Evolutionary conservation across 768 basidiomycete species (phyloP).

Genomic region (Lyophyllum shimeji): DNA sequence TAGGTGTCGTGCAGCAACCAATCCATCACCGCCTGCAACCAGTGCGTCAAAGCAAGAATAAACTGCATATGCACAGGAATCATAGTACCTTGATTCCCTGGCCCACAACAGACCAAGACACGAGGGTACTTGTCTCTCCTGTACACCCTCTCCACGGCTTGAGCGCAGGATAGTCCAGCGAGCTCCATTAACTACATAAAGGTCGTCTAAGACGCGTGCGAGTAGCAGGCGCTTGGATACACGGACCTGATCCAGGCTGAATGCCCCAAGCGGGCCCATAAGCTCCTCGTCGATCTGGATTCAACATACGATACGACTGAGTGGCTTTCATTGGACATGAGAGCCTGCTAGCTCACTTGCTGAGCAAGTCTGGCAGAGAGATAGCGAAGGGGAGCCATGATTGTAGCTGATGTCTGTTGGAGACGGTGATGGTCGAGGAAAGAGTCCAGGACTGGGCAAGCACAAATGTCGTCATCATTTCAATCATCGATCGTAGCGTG

Average conservation of each 20-base stretch:
- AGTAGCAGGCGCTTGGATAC: constrained; percentile 2
- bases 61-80: no score
- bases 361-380: constrained; percentile 74
- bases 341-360: constrained; percentile 47
- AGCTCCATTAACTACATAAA: constrained; percentile 84
- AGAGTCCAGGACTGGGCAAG: not conserved
- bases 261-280: constrained; percentile 84
- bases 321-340: not conserved
- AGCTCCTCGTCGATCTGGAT: constrained; percentile 89
- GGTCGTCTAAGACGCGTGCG: not conserved
- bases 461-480: not conserved
- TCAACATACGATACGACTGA: not conserved
- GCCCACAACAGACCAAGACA: constrained; percentile 95
- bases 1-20: constrained; percentile 94
- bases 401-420: constrained; percentile 1
- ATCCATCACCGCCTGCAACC: constrained; percentile 79
- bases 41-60: not conserved
- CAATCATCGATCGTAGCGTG: not conserved
- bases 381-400: constrained; percentile 56
- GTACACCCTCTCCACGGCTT: constrained; percentile 80
- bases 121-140: constrained; percentile 62
- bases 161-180: constrained; percentile 92
- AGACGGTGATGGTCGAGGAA: not conserved
- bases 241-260: constrained; percentile 92
- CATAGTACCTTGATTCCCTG: constrained; percentile 94